Evolutionary conservation across 371 early-diverging fungal genomes (phyloP).

Genomic region (Haplosporangium sp.): DNA sequence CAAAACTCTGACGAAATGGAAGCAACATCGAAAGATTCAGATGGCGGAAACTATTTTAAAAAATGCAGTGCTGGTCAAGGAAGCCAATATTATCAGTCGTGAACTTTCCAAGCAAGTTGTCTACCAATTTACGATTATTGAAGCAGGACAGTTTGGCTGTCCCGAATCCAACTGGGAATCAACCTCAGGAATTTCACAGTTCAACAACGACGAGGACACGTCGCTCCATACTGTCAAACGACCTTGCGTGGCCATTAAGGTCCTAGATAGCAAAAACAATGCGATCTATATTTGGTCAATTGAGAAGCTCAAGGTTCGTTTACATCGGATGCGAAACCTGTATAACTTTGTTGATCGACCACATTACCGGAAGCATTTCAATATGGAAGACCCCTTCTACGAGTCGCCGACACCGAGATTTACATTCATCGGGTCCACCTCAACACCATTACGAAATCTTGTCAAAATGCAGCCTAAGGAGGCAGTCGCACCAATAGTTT

Average conservation of each 20-base stretch:
- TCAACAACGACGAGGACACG: conserved; percentile 68
- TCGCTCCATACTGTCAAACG: conserved; percentile 62
- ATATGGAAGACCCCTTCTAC: conserved; percentile 83
- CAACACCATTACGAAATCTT: conserved; percentile 63
- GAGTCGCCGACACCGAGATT: conserved; percentile 73
- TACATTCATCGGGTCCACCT: conserved; percentile 74
- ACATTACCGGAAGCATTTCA: conserved; percentile 77
- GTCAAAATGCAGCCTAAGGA: conserved; percentile 64
- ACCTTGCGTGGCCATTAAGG: conserved; percentile 77
- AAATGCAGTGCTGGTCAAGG: conserved; percentile 81
- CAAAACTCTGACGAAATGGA: conserved; percentile 69
- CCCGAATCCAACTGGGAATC: conserved; percentile 74
- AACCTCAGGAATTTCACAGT: conserved; percentile 65
- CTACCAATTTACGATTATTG: conserved; percentile 85
- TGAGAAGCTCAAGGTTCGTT: conserved; percentile 70
- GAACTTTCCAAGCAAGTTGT: conserved; percentile 82
- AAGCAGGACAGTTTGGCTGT: conserved; percentile 65
- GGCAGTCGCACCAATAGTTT: conserved; percentile 65
- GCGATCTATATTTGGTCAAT: conserved; percentile 83
- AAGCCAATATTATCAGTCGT: conserved; percentile 88
- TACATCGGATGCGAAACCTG: conserved; percentile 84
- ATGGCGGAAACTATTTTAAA: conserved; percentile 81
- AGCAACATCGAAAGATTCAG: conserved; percentile 70
- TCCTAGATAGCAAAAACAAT: conserved; percentile 78
- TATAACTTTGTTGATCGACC: conserved; percentile 82